These are phyloP conservation scores for Rubus idaeus DNA, from an alignment of 306 rosid genomes.

Conservation along the genomic window DNA sequence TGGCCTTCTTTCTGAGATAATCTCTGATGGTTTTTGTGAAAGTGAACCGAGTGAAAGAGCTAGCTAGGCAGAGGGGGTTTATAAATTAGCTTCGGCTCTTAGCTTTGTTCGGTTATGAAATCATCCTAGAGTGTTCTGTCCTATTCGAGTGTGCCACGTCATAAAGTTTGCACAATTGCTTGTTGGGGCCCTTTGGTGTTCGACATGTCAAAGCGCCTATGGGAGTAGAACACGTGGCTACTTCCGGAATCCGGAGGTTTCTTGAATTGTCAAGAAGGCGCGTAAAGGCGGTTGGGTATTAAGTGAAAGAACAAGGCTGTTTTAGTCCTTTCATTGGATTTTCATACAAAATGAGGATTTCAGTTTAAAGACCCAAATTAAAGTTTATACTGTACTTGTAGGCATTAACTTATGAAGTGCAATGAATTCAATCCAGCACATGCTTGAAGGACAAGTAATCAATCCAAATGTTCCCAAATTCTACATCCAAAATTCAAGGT, in stretches of 20 bases:
- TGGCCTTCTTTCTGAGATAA: too few species aligned
- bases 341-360: too few species aligned
- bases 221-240: background rate
- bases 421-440: background rate
- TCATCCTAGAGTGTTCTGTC: slow-evolving; percentile 26
- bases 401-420: background rate
- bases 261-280: slow-evolving; percentile 23
- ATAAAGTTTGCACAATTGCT: background rate
- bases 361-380: too few species aligned
- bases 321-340: background rate
- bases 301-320: background rate
- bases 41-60: background rate
- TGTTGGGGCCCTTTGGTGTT: background rate
- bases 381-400: background rate
- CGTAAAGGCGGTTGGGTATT: background rate
- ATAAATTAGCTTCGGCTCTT: too few species aligned
- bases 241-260: slow-evolving; percentile 11
- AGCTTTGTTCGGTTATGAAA: background rate
- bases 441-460: background rate
- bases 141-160: slow-evolving; percentile 19
- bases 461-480: background rate
- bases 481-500: slow-evolving; percentile 10
- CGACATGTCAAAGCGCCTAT: background rate
- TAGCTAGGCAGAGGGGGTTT: too few species aligned
- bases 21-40: background rate